Base-by-base conservation (phyloP, 2,329 filamentous ascomycete genomes). In the Sclerotinia sclerotiorum region DNA sequence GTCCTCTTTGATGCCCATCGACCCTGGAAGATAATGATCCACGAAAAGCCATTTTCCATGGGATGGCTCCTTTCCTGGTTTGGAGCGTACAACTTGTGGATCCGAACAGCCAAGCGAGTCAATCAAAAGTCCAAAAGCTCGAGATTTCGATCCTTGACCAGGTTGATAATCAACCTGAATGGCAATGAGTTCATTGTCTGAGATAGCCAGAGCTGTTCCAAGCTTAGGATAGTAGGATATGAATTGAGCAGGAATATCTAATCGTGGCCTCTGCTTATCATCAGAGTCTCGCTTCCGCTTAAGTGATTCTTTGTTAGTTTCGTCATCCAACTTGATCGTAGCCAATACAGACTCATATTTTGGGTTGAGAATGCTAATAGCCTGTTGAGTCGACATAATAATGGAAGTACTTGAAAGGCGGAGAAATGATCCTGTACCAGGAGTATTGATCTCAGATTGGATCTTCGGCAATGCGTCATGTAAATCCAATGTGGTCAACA, bases 91-190 rank as follows among this genome's bases (percentile, higher is more conserved):
- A 72, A 51, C 80, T 72, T 71, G 78, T 1, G 82, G 69, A 6
- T 85, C 80, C 3, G 89, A 90, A 69, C 88, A 88, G 1, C 90
- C 89, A 66, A 94, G 86, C 0, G 90, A 90, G 75, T 94, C 90
- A 46, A 91, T 89, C 35, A 94, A 80, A 10, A 91, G 81, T 11
- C 89, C 88, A 64, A 87, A 84, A 0, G 82, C 80, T 51, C 84
- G 84, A 49, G 84, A 82, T 78, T 86, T 84, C 71, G 82, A 84
- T 69, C 82, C 81, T n/a, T 85, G 82, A 57, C 79, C 80, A 73
- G 83, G 84, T 1, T 87, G 87, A 2, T 85, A 84, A 74, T 90
- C 87, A n/a, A 90, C 80, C 74, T 93, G 90, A 64, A 93, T 82
- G 1, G 87, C 90, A 21, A 92, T 81, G 44, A 94, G 80, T 56